A percentile compares a stretch with the other conserved stretches of the same genome.
These are phyloP conservation scores for Mucor piriformis DNA, from an alignment of 371 early-diverging fungal genomes.

Conservation along the genomic window DNA sequence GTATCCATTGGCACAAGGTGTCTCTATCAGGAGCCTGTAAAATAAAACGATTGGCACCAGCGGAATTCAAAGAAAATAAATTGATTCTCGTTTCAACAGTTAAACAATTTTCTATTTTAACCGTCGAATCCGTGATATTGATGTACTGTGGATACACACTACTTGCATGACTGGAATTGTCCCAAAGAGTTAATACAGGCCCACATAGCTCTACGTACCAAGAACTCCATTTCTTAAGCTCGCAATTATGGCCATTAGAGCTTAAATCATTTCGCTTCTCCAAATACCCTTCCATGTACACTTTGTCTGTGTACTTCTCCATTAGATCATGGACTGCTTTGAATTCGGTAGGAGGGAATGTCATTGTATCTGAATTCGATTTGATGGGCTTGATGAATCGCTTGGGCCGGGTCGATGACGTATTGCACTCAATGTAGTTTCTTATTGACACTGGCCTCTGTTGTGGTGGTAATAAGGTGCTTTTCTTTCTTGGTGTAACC, in stretches of 20 bases:
- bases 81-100: conserved; percentile 39
- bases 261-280: conserved; percentile 63
- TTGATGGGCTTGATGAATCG: conserved; percentile 42
- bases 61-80: conserved; percentile 65
- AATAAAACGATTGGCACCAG: conserved; percentile 68
- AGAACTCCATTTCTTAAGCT: conserved; percentile 58
- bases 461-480: neutral
- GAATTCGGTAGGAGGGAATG: conserved; percentile 14
- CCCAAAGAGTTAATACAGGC: conserved; percentile 67
- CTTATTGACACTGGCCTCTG: conserved; percentile 36
- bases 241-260: conserved; percentile 57
- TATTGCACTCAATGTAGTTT: conserved; percentile 27
- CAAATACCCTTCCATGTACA: conserved; percentile 71
- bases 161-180: conserved; percentile 24
- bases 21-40: conserved; percentile 53
- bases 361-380: conserved; percentile 3
- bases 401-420: conserved; percentile 35
- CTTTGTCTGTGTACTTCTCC: conserved; percentile 62
- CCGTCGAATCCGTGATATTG: conserved; percentile 69
- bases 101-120: conserved; percentile 48
- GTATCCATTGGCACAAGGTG: conserved; percentile 22
- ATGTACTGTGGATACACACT: conserved; percentile 61
- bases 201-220: conserved; percentile 77
- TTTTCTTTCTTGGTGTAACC: neutral
- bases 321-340: conserved; percentile 39